These are phyloP conservation scores for Tolypocladium capitatum DNA, from an alignment of 2,329 filamentous ascomycete species.

Conservation along the genomic window DNA sequence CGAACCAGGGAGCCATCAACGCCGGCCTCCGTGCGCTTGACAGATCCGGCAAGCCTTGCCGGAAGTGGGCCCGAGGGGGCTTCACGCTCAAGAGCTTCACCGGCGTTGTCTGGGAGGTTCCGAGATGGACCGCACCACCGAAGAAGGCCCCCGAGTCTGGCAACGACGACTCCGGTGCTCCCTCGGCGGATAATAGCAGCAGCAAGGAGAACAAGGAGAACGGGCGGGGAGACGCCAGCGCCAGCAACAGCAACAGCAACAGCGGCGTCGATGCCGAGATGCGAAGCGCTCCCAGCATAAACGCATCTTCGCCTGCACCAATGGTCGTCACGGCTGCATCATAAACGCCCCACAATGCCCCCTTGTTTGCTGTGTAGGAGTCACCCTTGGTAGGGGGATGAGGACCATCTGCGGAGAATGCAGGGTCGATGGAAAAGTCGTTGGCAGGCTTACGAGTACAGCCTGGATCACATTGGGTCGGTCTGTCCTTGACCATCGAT, in stretches of 20 bases:
- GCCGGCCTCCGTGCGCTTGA: conserved; percentile 89
- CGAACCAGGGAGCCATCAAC: conserved; percentile 95
- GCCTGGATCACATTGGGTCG: neutral
- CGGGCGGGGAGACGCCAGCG: conserved; percentile 33
- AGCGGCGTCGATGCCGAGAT: conserved; percentile 37
- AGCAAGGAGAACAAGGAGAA: conserved; percentile 56
- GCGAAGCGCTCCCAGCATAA: conserved; percentile 35
- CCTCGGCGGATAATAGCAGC: conserved; percentile 36
- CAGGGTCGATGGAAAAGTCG: neutral
- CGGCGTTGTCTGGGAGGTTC: conserved; percentile 67
- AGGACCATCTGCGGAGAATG: neutral
- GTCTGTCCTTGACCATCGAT: neutral
- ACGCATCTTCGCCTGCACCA: conserved; percentile 39
- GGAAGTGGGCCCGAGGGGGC: conserved; percentile 75
- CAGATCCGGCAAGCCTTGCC: conserved; percentile 79
- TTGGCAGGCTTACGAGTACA: neutral
- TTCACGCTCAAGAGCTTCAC: conserved; percentile 89
- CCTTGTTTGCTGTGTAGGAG: neutral
- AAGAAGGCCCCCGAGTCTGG: conserved; percentile 35
- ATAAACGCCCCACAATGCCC: neutral
- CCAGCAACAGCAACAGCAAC: conserved; percentile 33
- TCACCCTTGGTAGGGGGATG: neutral
- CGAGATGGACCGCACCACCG: conserved; percentile 68
- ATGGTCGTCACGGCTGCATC: conserved; percentile 33
- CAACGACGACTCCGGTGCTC: conserved; percentile 30